These are phyloP conservation scores for Penicillium sp. DNA, from an alignment of 2,329 filamentous ascomycete genomes.

Conservation along the genomic window DNA sequence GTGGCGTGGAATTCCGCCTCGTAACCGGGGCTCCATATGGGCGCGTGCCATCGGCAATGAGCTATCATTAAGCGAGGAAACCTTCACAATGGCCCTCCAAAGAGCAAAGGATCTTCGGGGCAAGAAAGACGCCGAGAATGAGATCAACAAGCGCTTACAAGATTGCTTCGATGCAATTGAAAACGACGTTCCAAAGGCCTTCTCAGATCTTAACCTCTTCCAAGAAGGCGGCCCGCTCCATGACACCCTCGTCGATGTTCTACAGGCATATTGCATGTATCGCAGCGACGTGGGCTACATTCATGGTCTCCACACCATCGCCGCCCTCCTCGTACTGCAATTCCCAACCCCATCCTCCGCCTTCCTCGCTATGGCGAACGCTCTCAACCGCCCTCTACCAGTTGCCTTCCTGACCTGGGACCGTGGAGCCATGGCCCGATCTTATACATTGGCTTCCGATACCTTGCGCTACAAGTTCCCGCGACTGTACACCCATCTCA, in stretches of 20 bases:
- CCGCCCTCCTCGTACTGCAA: slow-evolving; percentile 60
- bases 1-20: slow-evolving; percentile 64
- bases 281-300: slow-evolving; percentile 63
- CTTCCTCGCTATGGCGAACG: slow-evolving; percentile 62
- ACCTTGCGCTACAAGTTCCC: slow-evolving; percentile 62
- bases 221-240: slow-evolving; percentile 56
- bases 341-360: slow-evolving; percentile 54
- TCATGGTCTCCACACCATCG: slow-evolving; percentile 60
- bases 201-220: slow-evolving; percentile 62
- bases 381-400: slow-evolving; percentile 62
- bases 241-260: slow-evolving; percentile 57
- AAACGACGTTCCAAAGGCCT: slow-evolving; percentile 55
- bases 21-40: slow-evolving; percentile 60
- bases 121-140: slow-evolving; percentile 45
- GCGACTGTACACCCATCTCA: slow-evolving; percentile 55
- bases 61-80: slow-evolving; percentile 56
- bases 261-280: slow-evolving; percentile 65
- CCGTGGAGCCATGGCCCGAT: slow-evolving; percentile 55
- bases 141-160: slow-evolving; percentile 46
- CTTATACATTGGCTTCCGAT: slow-evolving; percentile 57
- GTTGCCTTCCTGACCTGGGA: slow-evolving; percentile 63
- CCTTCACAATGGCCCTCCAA: slow-evolving; percentile 59
- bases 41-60: slow-evolving; percentile 63
- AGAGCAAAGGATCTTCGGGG: slow-evolving; percentile 54
- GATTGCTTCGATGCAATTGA: slow-evolving; percentile 58